phyloP scores from a whole-genome alignment of 495 filamentous ascomycete genomes.

The Neurospora terricola region DNA sequence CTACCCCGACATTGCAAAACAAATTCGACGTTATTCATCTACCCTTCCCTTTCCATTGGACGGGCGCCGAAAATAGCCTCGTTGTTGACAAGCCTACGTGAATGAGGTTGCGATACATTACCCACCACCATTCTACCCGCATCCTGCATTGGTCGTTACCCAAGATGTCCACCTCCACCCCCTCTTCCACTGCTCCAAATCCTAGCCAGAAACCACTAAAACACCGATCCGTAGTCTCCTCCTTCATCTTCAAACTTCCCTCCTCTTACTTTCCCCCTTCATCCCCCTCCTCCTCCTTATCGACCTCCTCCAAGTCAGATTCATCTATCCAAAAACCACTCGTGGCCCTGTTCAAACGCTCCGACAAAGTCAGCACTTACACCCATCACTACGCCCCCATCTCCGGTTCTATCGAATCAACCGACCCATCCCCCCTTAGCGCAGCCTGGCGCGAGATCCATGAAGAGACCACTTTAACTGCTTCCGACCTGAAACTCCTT shows the following conservation, averaged over 20 bases:
- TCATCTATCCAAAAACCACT: constrained; percentile 10
- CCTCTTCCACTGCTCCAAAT: background rate
- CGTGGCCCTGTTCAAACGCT: constrained; percentile 51
- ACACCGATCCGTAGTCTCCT: constrained; percentile 43
- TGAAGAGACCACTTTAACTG: constrained; percentile 50
- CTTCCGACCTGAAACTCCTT: constrained; percentile 36
- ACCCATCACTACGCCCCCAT: constrained; percentile 49
- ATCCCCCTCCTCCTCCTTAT: background rate
- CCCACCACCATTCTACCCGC: background rate
- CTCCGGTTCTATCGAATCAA: constrained; percentile 46
- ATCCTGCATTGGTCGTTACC: background rate
- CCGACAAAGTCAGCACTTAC: constrained; percentile 48
- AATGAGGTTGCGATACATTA: background rate
- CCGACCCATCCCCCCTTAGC: constrained; percentile 38
- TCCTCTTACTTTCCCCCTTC: background rate
- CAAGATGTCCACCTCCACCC: background rate
- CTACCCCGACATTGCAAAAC: background rate
- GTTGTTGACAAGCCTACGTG: background rate
- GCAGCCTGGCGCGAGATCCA: constrained; percentile 53
- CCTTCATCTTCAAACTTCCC: constrained; percentile 40
- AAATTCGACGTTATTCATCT: background rate
- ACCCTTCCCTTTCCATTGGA: background rate
- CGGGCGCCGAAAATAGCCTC: background rate
- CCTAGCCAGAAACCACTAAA: constrained; percentile 5
- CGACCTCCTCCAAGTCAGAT: constrained; percentile 4